These are phyloP conservation scores for Geotrichum candidum DNA, from an alignment of 1,139 yeast species.

Conservation along the genomic window DNA sequence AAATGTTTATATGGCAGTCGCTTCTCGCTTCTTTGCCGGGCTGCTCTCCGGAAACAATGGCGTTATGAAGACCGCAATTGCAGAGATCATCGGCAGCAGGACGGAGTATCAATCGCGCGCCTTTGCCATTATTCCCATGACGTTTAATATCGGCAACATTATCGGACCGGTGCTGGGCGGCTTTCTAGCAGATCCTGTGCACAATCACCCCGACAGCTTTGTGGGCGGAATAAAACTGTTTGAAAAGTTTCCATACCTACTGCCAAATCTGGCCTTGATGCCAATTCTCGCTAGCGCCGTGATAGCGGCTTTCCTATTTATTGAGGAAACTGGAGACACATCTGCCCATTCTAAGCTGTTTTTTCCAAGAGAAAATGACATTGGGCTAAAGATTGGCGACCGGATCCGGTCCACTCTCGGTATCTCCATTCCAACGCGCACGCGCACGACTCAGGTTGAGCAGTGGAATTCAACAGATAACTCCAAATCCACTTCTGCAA, in stretches of 20 bases:
- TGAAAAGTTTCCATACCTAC: slow-evolving; percentile 48
- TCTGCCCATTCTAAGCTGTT: slow-evolving; percentile 36
- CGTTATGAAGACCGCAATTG: slow-evolving; percentile 53
- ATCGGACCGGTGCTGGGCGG: slow-evolving; percentile 45
- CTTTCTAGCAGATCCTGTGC: slow-evolving; percentile 35
- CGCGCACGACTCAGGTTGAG: background rate
- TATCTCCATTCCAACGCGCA: slow-evolving; percentile 1
- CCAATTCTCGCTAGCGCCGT: slow-evolving; percentile 35
- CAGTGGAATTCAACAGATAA: background rate
- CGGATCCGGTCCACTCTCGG: slow-evolving; percentile 12
- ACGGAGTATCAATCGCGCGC: slow-evolving; percentile 56
- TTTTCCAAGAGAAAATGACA: slow-evolving; percentile 46
- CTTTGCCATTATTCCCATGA: slow-evolving; percentile 51
- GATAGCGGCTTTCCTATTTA: slow-evolving; percentile 42
- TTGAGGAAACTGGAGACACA: slow-evolving; percentile 48
- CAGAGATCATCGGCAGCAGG: slow-evolving; percentile 48
- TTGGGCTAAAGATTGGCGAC: slow-evolving; percentile 31
- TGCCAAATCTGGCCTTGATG: slow-evolving; percentile 55
- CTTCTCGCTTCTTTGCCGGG: slow-evolving; percentile 49
- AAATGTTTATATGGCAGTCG: slow-evolving; percentile 46
- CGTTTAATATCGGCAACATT: slow-evolving; percentile 51
- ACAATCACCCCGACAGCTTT: slow-evolving; percentile 23
- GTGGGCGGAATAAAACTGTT: slow-evolving; percentile 29
- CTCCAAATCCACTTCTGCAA: background rate
- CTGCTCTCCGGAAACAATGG: slow-evolving; percentile 55